phyloP scores from a whole-genome alignment of 2,329 filamentous ascomycete genomes.

The Trichoderma arundinaceum region DNA sequence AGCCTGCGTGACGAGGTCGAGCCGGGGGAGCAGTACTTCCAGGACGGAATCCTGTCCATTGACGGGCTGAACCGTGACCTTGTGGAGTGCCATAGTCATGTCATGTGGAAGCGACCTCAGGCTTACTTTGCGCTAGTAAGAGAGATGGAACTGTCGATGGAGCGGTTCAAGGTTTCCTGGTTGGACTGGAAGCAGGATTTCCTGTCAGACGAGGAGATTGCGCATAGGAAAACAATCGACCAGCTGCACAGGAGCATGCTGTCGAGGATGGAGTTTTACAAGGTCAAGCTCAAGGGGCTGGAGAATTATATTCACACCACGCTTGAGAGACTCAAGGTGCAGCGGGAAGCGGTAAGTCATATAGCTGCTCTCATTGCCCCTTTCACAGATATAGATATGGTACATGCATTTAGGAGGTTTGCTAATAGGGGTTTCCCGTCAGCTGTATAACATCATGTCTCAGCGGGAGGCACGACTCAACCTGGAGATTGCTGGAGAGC shows the following conservation, averaged over 20 bases:
- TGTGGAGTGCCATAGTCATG: slow-evolving; percentile 67
- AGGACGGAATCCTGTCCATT: slow-evolving; percentile 59
- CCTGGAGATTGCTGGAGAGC: slow-evolving; percentile 66
- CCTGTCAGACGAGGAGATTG: slow-evolving; percentile 38
- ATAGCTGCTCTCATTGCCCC: background rate
- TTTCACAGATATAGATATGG: background rate
- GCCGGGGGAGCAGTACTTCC: slow-evolving; percentile 60
- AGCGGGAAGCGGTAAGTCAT: slow-evolving; percentile 62
- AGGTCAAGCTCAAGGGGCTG: slow-evolving; percentile 64
- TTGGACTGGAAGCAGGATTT: slow-evolving; percentile 32
- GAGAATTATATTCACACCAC: slow-evolving; percentile 69
- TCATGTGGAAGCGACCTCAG: slow-evolving; percentile 67
- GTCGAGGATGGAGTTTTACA: slow-evolving; percentile 64
- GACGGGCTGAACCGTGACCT: slow-evolving; percentile 66
- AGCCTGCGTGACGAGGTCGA: slow-evolving; percentile 66
- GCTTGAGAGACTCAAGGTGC: slow-evolving; percentile 64
- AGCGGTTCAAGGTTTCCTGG: slow-evolving; percentile 47
- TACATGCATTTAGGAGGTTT: background rate
- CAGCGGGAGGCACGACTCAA: slow-evolving; percentile 69
- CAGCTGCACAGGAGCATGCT: slow-evolving; percentile 59
- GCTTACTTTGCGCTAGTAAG: slow-evolving; percentile 61
- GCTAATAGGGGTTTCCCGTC: background rate
- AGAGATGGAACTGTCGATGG: slow-evolving; percentile 57
- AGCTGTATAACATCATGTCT: slow-evolving; percentile 71
- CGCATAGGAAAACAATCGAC: slow-evolving; percentile 45